Conservation (phyloP, 192 early-diverging fungal species). For the Hyaloraphidium curvatum region DNA sequence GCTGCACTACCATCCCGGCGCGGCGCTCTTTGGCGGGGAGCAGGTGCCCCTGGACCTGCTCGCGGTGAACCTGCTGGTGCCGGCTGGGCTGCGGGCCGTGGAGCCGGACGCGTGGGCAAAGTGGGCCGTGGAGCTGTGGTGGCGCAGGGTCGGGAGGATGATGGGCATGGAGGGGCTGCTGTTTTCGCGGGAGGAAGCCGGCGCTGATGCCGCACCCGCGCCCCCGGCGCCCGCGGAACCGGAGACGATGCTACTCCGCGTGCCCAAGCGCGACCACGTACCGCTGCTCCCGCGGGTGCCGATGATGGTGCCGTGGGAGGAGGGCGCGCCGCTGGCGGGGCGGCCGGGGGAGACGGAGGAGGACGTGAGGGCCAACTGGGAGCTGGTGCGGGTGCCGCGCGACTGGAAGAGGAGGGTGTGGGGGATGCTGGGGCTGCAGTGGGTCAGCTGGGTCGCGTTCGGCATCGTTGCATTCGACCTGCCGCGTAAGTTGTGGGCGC, state of each 20-base stretch:
- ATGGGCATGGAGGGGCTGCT: too few species aligned
- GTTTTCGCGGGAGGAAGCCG: too few species aligned
- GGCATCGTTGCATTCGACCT: conserved; percentile 23
- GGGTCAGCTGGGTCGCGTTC: conserved; percentile 23
- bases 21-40: conserved; percentile 46
- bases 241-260: too few species aligned
- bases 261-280: conserved; percentile 67
- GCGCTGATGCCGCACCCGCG: not conserved
- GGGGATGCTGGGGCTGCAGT: conserved; percentile 8
- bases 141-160: too few species aligned
- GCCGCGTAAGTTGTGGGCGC: conserved; percentile 15
- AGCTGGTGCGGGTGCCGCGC: conserved; percentile 65
- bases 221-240: too few species aligned
- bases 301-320: conserved; percentile 56
- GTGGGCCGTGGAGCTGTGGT: conserved; percentile 27
- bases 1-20: conserved; percentile 37
- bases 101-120: conserved; percentile 38
- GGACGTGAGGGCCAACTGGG: conserved; percentile 36
- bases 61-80: conserved; percentile 52
- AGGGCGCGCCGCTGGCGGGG: conserved; percentile 20
- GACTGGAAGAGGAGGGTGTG: conserved; percentile 38
- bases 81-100: conserved; percentile 34
- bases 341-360: conserved; percentile 24
- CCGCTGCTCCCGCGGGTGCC: conserved; percentile 53
- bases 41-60: conserved; percentile 62